These are phyloP conservation scores for Fusarium anguioides DNA, from an alignment of 2,329 filamentous ascomycete species.

Conservation along the genomic window DNA sequence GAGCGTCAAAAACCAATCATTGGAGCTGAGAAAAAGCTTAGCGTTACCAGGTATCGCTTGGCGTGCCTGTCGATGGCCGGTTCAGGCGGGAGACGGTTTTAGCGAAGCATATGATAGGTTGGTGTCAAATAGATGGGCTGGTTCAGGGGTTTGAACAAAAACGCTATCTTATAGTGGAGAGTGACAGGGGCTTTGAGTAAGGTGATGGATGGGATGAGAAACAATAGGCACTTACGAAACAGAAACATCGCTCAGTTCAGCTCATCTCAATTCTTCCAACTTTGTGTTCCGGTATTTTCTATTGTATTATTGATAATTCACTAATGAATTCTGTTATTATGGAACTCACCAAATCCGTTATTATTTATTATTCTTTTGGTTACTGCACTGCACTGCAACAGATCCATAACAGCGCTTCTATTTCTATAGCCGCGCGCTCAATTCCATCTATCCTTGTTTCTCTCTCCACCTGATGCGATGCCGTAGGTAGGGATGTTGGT, in stretches of 20 bases:
- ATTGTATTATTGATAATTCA: background rate
- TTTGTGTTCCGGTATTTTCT: background rate
- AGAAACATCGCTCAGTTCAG: constrained; percentile 3
- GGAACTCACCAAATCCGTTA: background rate
- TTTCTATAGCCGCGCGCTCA: constrained; percentile 26
- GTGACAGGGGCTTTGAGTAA: background rate
- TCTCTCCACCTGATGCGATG: constrained; percentile 4
- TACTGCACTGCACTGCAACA: too few relatives aligned
- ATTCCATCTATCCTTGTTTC: background rate
- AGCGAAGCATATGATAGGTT: constrained; percentile 1
- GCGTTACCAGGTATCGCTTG: constrained; percentile 12
- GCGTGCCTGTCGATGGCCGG: constrained; percentile 24
- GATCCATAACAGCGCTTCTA: constrained; percentile 16
- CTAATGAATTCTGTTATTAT: constrained; percentile 3
- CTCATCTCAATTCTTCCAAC: background rate
- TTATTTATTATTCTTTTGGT: too few relatives aligned
- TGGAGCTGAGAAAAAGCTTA: constrained; percentile 19
- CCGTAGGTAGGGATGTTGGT: too few relatives aligned
- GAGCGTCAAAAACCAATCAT: constrained; percentile 23
- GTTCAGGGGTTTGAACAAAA: constrained; percentile 19
- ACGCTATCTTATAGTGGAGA: constrained; percentile 21
- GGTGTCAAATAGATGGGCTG: background rate
- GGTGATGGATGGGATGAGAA: constrained; percentile 6
- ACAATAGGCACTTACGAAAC: constrained; percentile 17
- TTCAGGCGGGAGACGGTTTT: constrained; percentile 23